phyloP scores from a whole-genome alignment of 352 stramenopile genomes.

The Peronospora belbahrii region DNA sequence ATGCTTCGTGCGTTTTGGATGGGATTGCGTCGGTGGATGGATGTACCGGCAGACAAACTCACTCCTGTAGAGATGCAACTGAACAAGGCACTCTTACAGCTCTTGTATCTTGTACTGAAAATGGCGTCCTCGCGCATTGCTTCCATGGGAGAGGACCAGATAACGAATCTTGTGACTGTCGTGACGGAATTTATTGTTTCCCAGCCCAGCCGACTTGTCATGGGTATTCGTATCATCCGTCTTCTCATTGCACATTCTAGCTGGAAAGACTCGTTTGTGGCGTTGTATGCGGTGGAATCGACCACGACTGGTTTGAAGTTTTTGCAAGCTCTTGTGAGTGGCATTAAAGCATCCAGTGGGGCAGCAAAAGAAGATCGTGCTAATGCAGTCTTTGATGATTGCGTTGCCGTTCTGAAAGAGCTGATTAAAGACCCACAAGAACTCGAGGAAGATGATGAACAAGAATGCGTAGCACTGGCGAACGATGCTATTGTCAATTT shows the following conservation, averaged over 20 bases:
- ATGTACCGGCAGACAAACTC: constrained; percentile 29
- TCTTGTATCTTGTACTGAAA: constrained; percentile 64
- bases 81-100: constrained; percentile 47
- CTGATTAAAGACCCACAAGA: constrained; percentile 33
- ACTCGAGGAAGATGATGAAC: constrained; percentile 20
- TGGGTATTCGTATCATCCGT: constrained; percentile 65
- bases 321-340: constrained; percentile 50
- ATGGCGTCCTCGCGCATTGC: constrained; percentile 46
- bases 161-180: constrained; percentile 54
- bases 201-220: constrained; percentile 37
- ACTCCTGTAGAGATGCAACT: constrained; percentile 25
- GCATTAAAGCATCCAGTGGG: constrained; percentile 38
- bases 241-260: constrained; percentile 51
- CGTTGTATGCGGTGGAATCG: constrained; percentile 58
- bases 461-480: constrained; percentile 31
- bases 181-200: constrained; percentile 67
- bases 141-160: constrained; percentile 44
- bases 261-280: constrained; percentile 73
- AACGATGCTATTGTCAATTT: constrained; percentile 60
- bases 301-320: constrained; percentile 55
- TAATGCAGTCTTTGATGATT: constrained; percentile 52
- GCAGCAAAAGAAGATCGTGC: constrained; percentile 16
- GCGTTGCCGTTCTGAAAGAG: constrained; percentile 49
- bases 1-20: constrained; percentile 60
- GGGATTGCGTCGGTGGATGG: constrained; percentile 56